phyloP scores from a whole-genome alignment of 2,329 filamentous ascomycete species.

The Epichloe hybrida region DNA sequence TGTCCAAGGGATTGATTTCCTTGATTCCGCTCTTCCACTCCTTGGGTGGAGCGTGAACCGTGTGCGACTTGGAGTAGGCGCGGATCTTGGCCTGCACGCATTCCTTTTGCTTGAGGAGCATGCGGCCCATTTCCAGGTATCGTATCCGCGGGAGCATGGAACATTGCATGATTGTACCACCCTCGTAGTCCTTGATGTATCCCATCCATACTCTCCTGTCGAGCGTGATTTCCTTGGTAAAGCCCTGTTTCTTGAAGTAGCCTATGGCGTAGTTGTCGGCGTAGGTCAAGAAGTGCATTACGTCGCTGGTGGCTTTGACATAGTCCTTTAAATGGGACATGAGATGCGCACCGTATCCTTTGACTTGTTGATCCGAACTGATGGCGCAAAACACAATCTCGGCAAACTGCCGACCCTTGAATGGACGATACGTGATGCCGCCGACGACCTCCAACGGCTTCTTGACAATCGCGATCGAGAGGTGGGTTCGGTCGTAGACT shows the following conservation, averaged over 20 bases:
- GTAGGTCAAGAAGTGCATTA: conserved; percentile 98
- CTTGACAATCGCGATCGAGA: conserved; percentile 96
- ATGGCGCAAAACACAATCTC: conserved; percentile 99
- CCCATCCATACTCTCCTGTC: conserved; percentile 93
- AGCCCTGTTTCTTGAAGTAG: conserved; percentile 98
- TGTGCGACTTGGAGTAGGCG: conserved; percentile 77
- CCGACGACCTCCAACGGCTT: conserved; percentile 91
- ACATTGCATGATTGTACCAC: conserved; percentile 98
- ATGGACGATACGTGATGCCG: conserved; percentile 91
- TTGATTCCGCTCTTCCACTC: conserved; percentile 68
- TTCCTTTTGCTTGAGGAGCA: conserved; percentile 96
- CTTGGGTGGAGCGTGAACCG: conserved; percentile 71
- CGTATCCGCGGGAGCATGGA: conserved; percentile 91
- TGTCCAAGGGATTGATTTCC: conserved; percentile 71
- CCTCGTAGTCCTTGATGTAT: conserved; percentile 99
- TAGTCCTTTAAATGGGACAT: conserved; percentile 99
- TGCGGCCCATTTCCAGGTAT: conserved; percentile 82
- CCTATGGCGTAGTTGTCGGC: conserved; percentile 98
- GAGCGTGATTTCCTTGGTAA: conserved; percentile 95
- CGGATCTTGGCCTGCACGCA: conserved; percentile 89
- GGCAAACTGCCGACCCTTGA: conserved; percentile 82
- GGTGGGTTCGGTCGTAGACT: conserved; percentile 91
- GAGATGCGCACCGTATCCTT: conserved; percentile 92
- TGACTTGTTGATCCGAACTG: conserved; percentile 94
- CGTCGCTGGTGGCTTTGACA: conserved; percentile 87